phyloP scores from a whole-genome alignment of 2,329 filamentous ascomycete genomes.

The Colletotrichum cereale region DNA sequence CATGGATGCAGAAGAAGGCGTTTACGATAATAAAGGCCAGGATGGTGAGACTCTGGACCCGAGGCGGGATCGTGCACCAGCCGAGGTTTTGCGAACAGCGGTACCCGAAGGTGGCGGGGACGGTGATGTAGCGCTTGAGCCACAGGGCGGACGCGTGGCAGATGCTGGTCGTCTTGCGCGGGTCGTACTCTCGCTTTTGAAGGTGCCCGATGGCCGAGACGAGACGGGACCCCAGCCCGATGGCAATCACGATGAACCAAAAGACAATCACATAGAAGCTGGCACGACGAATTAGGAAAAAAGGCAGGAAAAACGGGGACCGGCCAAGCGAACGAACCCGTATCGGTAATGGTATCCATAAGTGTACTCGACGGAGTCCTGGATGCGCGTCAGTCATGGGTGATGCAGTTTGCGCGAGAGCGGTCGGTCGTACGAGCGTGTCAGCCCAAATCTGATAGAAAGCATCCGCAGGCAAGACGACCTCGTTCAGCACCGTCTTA shows the following conservation, averaged over 20 bases:
- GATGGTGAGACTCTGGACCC: slow-evolving; percentile 58
- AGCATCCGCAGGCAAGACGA: slow-evolving; percentile 50
- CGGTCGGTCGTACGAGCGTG: slow-evolving; percentile 50
- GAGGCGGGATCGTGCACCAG: slow-evolving; percentile 59
- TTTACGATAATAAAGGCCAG: slow-evolving; percentile 55
- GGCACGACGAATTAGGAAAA: slow-evolving; percentile 3
- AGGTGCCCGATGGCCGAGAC: slow-evolving; percentile 33
- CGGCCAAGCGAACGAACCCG: background rate
- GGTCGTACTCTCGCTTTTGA: slow-evolving; percentile 26
- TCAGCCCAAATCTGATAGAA: slow-evolving; percentile 52
- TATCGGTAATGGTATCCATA: slow-evolving; percentile 48
- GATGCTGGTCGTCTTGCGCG: slow-evolving; percentile 21
- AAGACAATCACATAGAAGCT: slow-evolving; percentile 55
- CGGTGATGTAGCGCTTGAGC: slow-evolving; percentile 50
- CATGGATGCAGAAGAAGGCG: slow-evolving; percentile 50
- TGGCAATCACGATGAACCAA: slow-evolving; percentile 54
- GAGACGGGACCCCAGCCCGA: slow-evolving; percentile 52
- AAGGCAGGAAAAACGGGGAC: background rate
- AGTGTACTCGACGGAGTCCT: slow-evolving; percentile 54
- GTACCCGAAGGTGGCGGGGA: slow-evolving; percentile 59
- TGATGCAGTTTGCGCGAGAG: background rate
- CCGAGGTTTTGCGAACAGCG: slow-evolving; percentile 58
- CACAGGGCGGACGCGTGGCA: slow-evolving; percentile 43
- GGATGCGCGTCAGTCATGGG: slow-evolving; percentile 13
- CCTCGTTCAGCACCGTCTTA: slow-evolving; percentile 44